These are phyloP conservation scores for Comarum palustre DNA, from an alignment of 306 rosid genomes.

Conservation along the genomic window DNA sequence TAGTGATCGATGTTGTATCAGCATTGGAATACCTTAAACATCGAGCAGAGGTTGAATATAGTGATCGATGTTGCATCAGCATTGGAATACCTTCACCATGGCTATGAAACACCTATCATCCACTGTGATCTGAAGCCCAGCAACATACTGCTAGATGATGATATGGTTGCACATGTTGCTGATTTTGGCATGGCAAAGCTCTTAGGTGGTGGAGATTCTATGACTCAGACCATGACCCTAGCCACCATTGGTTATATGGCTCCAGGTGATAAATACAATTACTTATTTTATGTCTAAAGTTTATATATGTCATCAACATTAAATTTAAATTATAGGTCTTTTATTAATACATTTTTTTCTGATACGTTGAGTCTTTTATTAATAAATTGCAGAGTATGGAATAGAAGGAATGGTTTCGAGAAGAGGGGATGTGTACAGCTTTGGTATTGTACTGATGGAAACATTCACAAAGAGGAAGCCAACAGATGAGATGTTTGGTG, in stretches of 20 bases:
- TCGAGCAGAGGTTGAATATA: no score
- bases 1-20: slow-evolving; percentile 26
- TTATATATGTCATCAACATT: background rate
- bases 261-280: slow-evolving; percentile 29
- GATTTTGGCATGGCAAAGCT: slow-evolving; percentile 41
- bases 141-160: slow-evolving; percentile 38
- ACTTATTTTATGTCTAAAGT: background rate
- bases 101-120: slow-evolving; percentile 24
- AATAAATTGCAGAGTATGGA: slow-evolving; percentile 26
- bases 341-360: no score
- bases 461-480: slow-evolving; percentile 42
- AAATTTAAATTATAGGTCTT: no score
- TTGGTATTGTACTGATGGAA: slow-evolving; percentile 43
- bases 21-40: no score
- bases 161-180: slow-evolving; percentile 40
- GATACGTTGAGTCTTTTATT: background rate
- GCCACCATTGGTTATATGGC: slow-evolving; percentile 52
- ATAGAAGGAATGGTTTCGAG: slow-evolving; percentile 32
- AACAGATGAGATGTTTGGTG: slow-evolving; percentile 30
- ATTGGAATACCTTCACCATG: slow-evolving; percentile 44
- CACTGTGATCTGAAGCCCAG: slow-evolving; percentile 50
- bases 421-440: slow-evolving; percentile 43
- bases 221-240: slow-evolving; percentile 29
- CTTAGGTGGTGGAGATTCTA: slow-evolving; percentile 30
- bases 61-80: no score